phyloP scores from a whole-genome alignment of 2,329 filamentous ascomycete genomes.

The Cadophora sp. region DNA sequence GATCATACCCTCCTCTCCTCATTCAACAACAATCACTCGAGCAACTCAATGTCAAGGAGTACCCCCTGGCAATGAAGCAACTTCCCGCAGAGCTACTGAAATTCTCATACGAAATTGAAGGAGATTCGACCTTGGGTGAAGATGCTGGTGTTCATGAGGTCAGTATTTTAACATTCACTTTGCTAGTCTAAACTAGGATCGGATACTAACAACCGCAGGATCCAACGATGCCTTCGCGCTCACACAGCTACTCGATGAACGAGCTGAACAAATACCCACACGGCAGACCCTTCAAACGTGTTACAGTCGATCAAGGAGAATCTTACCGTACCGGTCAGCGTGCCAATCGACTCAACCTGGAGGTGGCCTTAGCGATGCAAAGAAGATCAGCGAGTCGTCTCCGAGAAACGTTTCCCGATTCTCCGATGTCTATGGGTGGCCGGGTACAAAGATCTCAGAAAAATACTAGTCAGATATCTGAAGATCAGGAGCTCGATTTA shows the following conservation, averaged over 20 bases:
- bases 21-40: conserved; percentile 70
- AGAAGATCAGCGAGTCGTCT: conserved; percentile 29
- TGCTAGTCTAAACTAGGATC: not conserved
- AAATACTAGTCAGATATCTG: not conserved
- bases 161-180: not conserved
- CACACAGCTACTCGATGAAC: conserved; percentile 3
- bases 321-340: conserved; percentile 25
- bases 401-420: conserved; percentile 29
- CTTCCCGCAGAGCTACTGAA: conserved; percentile 81
- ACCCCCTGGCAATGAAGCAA: conserved; percentile 82
- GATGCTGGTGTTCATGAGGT: conserved; percentile 17
- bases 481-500: conserved; percentile 20
- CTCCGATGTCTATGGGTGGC: conserved; percentile 29
- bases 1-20: conserved; percentile 82
- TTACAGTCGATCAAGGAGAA: conserved; percentile 19
- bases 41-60: conserved; percentile 84
- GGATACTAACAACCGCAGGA: conserved; percentile 9
- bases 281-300: not conserved
- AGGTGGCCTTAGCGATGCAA: conserved; percentile 27
- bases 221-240: not conserved
- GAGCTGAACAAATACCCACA: conserved; percentile 5
- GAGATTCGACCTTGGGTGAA: conserved; percentile 47
- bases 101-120: conserved; percentile 76
- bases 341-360: conserved; percentile 29
- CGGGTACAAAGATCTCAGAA: conserved; percentile 27